phyloP scores from a whole-genome alignment of 305 asterid species.

The Salvia sclarea region DNA sequence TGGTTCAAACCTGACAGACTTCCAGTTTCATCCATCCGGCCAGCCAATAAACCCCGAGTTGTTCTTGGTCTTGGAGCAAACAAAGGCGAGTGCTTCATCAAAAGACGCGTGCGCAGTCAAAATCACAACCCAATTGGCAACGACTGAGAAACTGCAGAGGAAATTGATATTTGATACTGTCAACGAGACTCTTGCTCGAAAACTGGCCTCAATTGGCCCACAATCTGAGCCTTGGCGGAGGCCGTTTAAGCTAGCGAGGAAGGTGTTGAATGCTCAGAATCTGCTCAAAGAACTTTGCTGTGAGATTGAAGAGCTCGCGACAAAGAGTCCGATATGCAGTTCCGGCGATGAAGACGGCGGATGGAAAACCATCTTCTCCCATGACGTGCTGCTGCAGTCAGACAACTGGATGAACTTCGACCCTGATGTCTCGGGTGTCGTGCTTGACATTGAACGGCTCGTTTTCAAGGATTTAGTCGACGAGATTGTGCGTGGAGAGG shows the following conservation, averaged over 20 bases:
- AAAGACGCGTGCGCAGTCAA: conserved; percentile 37
- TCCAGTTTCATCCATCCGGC: conserved; percentile 90
- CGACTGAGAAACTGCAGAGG: conserved; percentile 51
- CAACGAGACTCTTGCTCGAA: conserved; percentile 76
- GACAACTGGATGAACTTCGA: conserved; percentile 60
- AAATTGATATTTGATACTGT: conserved; percentile 74
- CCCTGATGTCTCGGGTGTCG: conserved; percentile 58
- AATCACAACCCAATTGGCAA: conserved; percentile 36
- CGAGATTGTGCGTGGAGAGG: conserved; percentile 75
- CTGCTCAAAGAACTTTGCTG: conserved; percentile 74
- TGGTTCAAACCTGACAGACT: conserved; percentile 56
- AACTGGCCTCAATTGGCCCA: conserved; percentile 42
- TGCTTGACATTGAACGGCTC: conserved; percentile 74
- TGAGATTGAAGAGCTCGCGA: conserved; percentile 64
- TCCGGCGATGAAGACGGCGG: conserved; percentile 54
- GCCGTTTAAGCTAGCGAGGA: conserved; percentile 42
- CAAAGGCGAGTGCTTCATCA: conserved; percentile 53
- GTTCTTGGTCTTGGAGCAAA: conserved; percentile 89
- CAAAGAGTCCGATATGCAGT: conserved; percentile 42
- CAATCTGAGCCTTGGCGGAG: conserved; percentile 46
- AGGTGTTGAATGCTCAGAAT: conserved; percentile 61
- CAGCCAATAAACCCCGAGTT: conserved; percentile 88
- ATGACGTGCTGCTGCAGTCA: conserved; percentile 54
- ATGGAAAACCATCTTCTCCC: conserved; percentile 57
- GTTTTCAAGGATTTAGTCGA: conserved; percentile 79